Percentiles rank a stretch among this genome's conserved stretches.
Conservation (phyloP, 768 basidiomycete species). For the Podaxis carcinomalis region DNA sequence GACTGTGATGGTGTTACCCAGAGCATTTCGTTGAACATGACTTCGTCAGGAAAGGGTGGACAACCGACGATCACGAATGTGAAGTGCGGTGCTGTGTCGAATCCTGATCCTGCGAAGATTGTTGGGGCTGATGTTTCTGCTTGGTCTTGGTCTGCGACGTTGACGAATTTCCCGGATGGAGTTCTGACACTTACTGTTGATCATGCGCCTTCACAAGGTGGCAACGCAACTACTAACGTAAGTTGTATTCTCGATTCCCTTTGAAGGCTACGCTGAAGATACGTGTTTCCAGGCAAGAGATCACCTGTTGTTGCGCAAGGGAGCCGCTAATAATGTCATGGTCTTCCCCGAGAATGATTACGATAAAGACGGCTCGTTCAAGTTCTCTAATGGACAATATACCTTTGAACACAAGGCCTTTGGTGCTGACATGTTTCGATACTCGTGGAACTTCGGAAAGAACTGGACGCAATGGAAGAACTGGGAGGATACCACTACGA, state of each 20-base stretch:
- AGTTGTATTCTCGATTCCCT: constrained; percentile 19
- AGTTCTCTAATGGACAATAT: constrained; percentile 58
- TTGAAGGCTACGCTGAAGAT: background rate
- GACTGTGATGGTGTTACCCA: constrained; percentile 62
- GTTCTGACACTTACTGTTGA: constrained; percentile 68
- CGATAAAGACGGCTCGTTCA: constrained; percentile 51
- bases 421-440: constrained; percentile 86
- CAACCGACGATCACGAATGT: constrained; percentile 48
- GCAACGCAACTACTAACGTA: constrained; percentile 52
- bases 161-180: constrained; percentile 77
- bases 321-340: constrained; percentile 68
- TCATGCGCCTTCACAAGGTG: constrained; percentile 39
- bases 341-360: constrained; percentile 87
- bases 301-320: constrained; percentile 80
- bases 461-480: constrained; percentile 79
- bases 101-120: constrained; percentile 46
- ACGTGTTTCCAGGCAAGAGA: constrained; percentile 49
- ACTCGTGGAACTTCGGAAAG: constrained; percentile 81
- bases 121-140: constrained; percentile 51
- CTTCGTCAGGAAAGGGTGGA: constrained; percentile 59
- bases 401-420: constrained; percentile 77
- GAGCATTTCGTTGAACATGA: constrained; percentile 63
- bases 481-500: constrained; percentile 71
- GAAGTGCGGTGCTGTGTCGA: constrained; percentile 46
- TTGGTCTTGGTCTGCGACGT: constrained; percentile 74